A percentile compares a stretch with the other conserved stretches of the same genome.
These are phyloP conservation scores for Cyberlindnera xishuangbannaensis DNA, from an alignment of 805 yeast species.

Conservation along the genomic window DNA sequence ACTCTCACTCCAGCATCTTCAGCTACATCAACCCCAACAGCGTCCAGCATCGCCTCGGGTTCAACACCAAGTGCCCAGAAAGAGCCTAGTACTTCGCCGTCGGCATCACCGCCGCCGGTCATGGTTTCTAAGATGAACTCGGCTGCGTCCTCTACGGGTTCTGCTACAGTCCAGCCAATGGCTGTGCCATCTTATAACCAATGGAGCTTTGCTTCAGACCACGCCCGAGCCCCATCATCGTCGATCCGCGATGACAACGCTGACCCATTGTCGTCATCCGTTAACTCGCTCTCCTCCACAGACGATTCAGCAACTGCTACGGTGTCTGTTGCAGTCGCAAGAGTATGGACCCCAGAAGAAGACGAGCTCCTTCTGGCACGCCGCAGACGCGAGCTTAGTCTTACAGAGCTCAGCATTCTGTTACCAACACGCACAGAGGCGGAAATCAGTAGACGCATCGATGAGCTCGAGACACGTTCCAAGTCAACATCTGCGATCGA, in stretches of 20 bases:
- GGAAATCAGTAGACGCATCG: conserved; percentile 65
- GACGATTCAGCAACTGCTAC: conserved; percentile 8
- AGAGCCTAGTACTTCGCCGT: conserved; percentile 10
- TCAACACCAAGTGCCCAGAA: conserved; percentile 12
- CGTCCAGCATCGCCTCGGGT: conserved; percentile 5
- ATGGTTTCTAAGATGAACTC: neutral
- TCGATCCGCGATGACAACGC: conserved; percentile 1
- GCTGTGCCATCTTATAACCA: conserved; percentile 6
- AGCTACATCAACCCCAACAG: conserved; percentile 14
- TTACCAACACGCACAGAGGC: conserved; percentile 67
- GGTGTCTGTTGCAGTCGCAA: neutral
- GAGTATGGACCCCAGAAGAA: conserved; percentile 53
- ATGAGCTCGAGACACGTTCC: conserved; percentile 30
- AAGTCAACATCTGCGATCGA: conserved; percentile 2
- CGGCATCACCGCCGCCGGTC: conserved; percentile 12
- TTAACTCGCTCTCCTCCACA: conserved; percentile 4
- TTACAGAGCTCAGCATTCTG: conserved; percentile 68
- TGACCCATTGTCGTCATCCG: conserved; percentile 12
- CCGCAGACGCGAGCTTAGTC: conserved; percentile 50
- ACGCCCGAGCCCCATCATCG: too few relatives aligned
- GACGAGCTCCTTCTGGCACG: conserved; percentile 59
- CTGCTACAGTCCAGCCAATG: too few relatives aligned
- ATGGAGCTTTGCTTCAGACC: conserved; percentile 13
- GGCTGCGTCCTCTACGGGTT: too few relatives aligned
- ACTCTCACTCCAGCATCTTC: conserved; percentile 11